Base-by-base conservation (phyloP, 2,329 filamentous ascomycete genomes). In the Zalaria sp. region DNA sequence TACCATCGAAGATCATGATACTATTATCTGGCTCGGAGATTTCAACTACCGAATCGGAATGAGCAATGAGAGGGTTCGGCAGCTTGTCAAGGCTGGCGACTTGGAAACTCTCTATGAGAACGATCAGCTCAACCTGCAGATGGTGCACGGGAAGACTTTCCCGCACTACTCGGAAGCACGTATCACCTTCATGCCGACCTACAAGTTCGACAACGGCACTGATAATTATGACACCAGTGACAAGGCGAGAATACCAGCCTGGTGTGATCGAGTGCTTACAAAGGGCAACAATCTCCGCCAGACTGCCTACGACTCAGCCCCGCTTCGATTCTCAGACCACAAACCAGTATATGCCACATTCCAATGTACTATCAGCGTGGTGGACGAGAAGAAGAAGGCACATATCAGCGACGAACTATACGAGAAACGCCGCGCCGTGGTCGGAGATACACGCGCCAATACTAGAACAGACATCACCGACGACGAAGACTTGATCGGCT, bases 21-120 rank as follows among this genome's bases (percentile, higher is more conserved):
- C 83, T 25, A 81, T 96, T 31, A 81, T 95, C 41, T 98, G 91
- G 89, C 73, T 95, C 35, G 91, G 91, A 4, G 91, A 98, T 60
- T 98, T 98, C 68, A 98, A 98, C 57, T 98, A 98, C 61, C 81
- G 91, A 11, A 93, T 98, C 52, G 89, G 88, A 1, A 70, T 96
- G 43, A 73, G 72, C 36, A 78, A 85, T 49, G 86, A 94, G 34
- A 79, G 73, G 45, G 84, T 86, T 5, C 80, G 83, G 49, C 73
- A 79, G 28, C 66, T 93, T 6, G 77, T 94, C 42, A 74, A 80
- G 51, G 71, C 74, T 42, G 69, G 75, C 26, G 81, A 95, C 53
- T 68, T 93, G 7, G 83, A 81, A 43, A 79, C 72, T 11, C 64
- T 96, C 39, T 93, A 94, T 57, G 83, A 91, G 47, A 93, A 95